phyloP scores from a whole-genome alignment of 2,329 filamentous ascomycete species.

The Nemania serpens region DNA sequence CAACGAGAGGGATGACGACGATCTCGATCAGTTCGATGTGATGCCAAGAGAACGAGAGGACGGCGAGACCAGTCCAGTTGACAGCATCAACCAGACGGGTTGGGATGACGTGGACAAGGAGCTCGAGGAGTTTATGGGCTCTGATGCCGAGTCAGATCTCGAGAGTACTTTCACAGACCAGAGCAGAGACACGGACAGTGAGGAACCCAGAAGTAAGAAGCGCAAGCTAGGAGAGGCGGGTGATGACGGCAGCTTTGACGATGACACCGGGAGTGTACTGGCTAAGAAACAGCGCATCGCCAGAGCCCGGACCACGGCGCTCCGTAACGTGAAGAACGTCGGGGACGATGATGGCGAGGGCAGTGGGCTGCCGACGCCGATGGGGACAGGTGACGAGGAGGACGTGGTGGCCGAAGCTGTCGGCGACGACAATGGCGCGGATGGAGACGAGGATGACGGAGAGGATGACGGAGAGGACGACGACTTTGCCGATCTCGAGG shows the following conservation, averaged over 20 bases:
- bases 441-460: constrained; percentile 24
- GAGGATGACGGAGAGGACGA: constrained; percentile 39
- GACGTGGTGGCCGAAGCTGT: constrained; percentile 39
- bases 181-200: constrained; percentile 41
- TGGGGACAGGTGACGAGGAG: constrained; percentile 48
- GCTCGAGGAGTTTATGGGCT: constrained; percentile 66
- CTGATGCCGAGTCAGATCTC: constrained; percentile 53
- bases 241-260: constrained; percentile 32
- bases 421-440: constrained; percentile 25
- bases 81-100: constrained; percentile 39
- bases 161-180: constrained; percentile 42
- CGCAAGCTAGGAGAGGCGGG: constrained; percentile 35
- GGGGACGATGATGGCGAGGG: constrained; percentile 39
- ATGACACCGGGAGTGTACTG: constrained; percentile 38
- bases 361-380: constrained; percentile 44
- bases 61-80: constrained; percentile 42
- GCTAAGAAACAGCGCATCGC: constrained; percentile 50
- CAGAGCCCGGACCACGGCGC: constrained; percentile 45
- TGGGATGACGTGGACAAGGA: constrained; percentile 60
- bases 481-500: constrained; percentile 52
- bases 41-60: constrained; percentile 55
- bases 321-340: constrained; percentile 47
- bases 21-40: constrained; percentile 52
- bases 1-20: constrained; percentile 41
- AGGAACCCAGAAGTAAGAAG: constrained; percentile 41